Evolutionary conservation across 2,329 filamentous ascomycete genomes (phyloP).

Genomic region (Westerdykella sp.): DNA sequence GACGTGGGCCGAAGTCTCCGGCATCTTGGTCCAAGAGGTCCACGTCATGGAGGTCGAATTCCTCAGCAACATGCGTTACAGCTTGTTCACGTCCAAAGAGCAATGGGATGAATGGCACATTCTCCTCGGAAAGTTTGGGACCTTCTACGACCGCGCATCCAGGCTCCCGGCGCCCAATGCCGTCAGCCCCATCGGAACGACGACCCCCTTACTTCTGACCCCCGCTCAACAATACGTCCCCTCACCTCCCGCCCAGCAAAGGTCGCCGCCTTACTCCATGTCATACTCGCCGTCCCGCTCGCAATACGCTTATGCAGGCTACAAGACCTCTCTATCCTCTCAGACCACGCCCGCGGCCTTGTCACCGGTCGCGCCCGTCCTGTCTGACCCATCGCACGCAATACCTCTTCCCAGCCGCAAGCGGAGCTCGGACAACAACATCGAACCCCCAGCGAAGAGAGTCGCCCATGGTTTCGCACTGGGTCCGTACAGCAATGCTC

Average conservation of each 20-base stretch:
- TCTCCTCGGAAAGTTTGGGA: slow-evolving; percentile 74
- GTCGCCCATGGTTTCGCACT: slow-evolving; percentile 33
- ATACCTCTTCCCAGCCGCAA: slow-evolving; percentile 41
- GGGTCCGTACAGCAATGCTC: slow-evolving; percentile 32
- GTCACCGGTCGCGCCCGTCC: slow-evolving; percentile 36
- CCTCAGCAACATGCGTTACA: slow-evolving; percentile 95
- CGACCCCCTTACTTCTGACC: slow-evolving; percentile 31
- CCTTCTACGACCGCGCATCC: slow-evolving; percentile 70
- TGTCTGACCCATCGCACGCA: slow-evolving; percentile 20
- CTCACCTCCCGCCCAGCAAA: slow-evolving; percentile 45
- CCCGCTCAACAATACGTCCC: slow-evolving; percentile 40
- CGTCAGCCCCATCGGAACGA: slow-evolving; percentile 29
- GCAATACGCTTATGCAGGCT: slow-evolving; percentile 16
- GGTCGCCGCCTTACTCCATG: too few relatives aligned
- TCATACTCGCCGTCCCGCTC: slow-evolving; percentile 40
- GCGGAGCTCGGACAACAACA: slow-evolving; percentile 50
- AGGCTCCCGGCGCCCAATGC: slow-evolving; percentile 39
- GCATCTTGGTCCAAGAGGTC: slow-evolving; percentile 88
- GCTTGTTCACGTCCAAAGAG: slow-evolving; percentile 74
- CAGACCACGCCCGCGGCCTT: slow-evolving; percentile 39
- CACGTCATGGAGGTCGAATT: slow-evolving; percentile 99
- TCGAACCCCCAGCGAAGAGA: slow-evolving; percentile 55
- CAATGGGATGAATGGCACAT: slow-evolving; percentile 85
- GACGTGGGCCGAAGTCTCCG: slow-evolving; percentile 97
- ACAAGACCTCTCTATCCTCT: slow-evolving; percentile 29